Evolutionary conservation across 2,329 filamentous ascomycete genomes (phyloP).

Genomic region (Fusarium torreyae): DNA sequence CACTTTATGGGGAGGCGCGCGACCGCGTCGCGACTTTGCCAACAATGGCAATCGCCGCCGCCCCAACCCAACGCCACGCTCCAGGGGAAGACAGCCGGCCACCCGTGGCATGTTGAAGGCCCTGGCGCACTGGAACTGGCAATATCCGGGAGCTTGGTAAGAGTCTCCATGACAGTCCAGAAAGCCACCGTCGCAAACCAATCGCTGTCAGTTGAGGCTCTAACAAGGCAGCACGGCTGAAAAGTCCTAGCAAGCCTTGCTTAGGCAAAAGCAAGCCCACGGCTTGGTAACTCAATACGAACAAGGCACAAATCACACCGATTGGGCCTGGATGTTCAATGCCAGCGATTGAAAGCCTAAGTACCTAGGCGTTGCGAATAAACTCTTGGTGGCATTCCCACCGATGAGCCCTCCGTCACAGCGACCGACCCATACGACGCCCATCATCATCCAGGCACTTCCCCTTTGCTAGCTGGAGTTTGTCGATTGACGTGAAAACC

Average conservation of each 20-base stretch:
- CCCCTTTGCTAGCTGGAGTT: conserved; percentile 31
- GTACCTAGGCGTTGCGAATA: conserved; percentile 8
- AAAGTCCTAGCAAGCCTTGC: conserved; percentile 26
- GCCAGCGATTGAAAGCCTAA: conserved; percentile 1
- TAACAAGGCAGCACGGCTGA: conserved; percentile 34
- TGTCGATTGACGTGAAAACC: conserved; percentile 23
- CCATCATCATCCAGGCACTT: conserved; percentile 37
- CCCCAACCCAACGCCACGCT: conserved; percentile 31
- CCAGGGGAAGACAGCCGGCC: conserved; percentile 21
- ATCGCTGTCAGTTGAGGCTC: conserved; percentile 14
- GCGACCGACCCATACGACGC: conserved; percentile 23
- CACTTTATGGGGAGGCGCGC: conserved; percentile 2
- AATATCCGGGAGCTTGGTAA: conserved; percentile 25
- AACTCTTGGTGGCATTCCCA: conserved; percentile 37
- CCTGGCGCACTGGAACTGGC: conserved; percentile 22
- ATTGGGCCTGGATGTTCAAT: conserved; percentile 8
- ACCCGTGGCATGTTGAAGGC: conserved; percentile 24
- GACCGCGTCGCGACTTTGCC: conserved; percentile 22
- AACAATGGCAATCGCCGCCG: conserved; percentile 34
- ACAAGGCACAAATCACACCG: conserved; percentile 1
- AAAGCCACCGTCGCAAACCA: conserved; percentile 25
- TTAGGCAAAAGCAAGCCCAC: conserved; percentile 7
- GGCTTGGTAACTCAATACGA: not conserved
- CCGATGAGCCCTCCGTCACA: conserved; percentile 9
- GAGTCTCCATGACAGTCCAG: conserved; percentile 13